Evolutionary conservation across 768 basidiomycete genomes (phyloP).

Genomic region (Gautieria morchelliformis): DNA sequence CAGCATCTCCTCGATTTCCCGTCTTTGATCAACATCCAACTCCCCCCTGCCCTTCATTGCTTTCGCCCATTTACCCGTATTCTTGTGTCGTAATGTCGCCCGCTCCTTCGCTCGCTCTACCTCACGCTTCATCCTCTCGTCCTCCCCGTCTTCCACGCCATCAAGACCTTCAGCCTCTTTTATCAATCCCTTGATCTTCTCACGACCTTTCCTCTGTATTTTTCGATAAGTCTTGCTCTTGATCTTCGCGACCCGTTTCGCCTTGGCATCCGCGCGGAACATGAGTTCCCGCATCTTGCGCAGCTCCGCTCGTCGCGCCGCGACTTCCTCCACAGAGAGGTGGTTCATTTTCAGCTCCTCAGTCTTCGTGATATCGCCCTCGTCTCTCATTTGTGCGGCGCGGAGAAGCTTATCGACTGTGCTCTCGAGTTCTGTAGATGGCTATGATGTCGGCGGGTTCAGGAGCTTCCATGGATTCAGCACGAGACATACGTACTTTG

Average conservation of each 20-base stretch:
- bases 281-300: conserved; percentile 86
- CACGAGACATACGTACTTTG: conserved; percentile 40
- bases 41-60: conserved; percentile 63
- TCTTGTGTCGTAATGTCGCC: conserved; percentile 82
- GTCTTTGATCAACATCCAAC: conserved; percentile 48
- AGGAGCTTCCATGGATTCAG: background rate
- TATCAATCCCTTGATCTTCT: conserved; percentile 35
- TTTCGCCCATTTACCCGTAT: conserved; percentile 82
- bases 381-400: conserved; percentile 73
- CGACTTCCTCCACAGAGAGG: conserved; percentile 78
- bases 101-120: conserved; percentile 76
- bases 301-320: conserved; percentile 69
- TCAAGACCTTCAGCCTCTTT: conserved; percentile 47
- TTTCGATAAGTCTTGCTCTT: conserved; percentile 91
- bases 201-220: conserved; percentile 69
- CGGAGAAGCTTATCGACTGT: conserved; percentile 75
- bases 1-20: conserved; percentile 80
- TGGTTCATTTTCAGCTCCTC: conserved; percentile 82
- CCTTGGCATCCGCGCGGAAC: conserved; percentile 87
- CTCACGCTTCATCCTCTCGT: conserved; percentile 56
- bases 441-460: conserved; percentile 31
- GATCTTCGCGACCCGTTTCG: conserved; percentile 86
- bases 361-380: conserved; percentile 55
- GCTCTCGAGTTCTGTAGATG: conserved; percentile 76
- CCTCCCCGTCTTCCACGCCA: conserved; percentile 37